A percentile compares a stretch with the other conserved stretches of the same genome.
Conservation (phyloP, 805 yeast species). For the Myxozyma geophila region DNA sequence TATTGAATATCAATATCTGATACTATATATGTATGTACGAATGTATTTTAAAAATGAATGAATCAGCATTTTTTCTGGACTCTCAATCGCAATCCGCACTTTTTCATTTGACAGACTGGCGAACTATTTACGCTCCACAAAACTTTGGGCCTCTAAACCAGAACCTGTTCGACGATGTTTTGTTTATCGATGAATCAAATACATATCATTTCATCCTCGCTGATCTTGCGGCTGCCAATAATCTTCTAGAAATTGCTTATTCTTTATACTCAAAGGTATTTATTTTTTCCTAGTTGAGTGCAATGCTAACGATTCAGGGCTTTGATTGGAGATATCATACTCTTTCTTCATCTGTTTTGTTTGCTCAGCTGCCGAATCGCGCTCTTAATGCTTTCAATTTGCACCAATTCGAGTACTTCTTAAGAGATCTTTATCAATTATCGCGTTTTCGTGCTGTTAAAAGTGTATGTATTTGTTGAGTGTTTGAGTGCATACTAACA, state of each 20-base stretch:
- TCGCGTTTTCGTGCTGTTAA: not conserved
- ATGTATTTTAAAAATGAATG: not conserved
- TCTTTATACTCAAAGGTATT: slow-evolving; percentile 4
- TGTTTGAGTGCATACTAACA: too few species aligned
- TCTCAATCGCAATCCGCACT: not conserved
- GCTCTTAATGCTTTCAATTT: not conserved
- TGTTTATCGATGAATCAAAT: not conserved
- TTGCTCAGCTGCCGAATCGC: not conserved
- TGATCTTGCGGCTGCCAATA: not conserved
- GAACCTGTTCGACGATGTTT: not conserved
- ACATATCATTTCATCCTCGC: not conserved
- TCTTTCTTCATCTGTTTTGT: not conserved
- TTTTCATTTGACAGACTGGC: not conserved
- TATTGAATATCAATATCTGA: too few species aligned
- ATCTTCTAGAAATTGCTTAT: not conserved
- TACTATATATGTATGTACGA: too few species aligned
- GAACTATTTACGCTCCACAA: not conserved
- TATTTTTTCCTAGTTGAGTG: not conserved
- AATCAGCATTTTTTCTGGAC: not conserved
- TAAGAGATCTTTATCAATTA: slow-evolving; percentile 1
- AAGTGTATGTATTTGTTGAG: too few species aligned
- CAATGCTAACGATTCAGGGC: not conserved
- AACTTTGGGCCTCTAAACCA: not conserved
- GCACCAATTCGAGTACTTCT: not conserved
- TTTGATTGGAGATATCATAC: slow-evolving; percentile 9